A percentile compares a stretch with the other conserved stretches of the same genome.
phyloP scores from a whole-genome alignment of 805 yeast species.

The Brettanomyces bruxellensis region DNA sequence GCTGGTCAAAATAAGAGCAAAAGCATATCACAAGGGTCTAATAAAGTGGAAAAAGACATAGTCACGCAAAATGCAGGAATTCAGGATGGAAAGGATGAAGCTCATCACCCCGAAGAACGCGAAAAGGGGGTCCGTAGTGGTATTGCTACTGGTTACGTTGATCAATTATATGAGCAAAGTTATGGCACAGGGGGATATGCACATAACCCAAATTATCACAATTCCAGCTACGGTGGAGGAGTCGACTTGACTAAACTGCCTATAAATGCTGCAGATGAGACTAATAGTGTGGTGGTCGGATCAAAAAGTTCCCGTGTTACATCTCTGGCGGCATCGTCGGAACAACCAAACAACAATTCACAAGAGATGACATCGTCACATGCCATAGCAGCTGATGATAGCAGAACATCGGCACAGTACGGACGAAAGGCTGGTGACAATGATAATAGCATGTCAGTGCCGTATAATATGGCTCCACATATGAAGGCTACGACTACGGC shows the following conservation, averaged over 20 bases:
- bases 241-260: conserved; percentile 5
- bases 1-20: neutral
- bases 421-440: neutral
- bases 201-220: conserved; percentile 23
- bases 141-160: conserved; percentile 14
- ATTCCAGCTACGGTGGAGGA: conserved; percentile 4
- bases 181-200: conserved; percentile 16
- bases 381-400: neutral
- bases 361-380: neutral
- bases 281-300: neutral
- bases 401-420: neutral
- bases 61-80: neutral
- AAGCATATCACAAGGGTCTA: neutral
- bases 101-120: neutral
- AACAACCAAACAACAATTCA: neutral
- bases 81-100: neutral
- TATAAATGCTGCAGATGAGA: conserved; percentile 1
- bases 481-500: conserved; percentile 15
- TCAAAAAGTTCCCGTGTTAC: neutral
- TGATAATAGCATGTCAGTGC: neutral
- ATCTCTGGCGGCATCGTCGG: neutral
- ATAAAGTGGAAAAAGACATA: neutral
- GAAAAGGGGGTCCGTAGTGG: neutral
- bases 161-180: conserved; percentile 25
- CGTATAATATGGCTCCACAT: neutral